Conservation (phyloP, 352 stramenopile genomes). For the Globisporangium megalacanthum region DNA sequence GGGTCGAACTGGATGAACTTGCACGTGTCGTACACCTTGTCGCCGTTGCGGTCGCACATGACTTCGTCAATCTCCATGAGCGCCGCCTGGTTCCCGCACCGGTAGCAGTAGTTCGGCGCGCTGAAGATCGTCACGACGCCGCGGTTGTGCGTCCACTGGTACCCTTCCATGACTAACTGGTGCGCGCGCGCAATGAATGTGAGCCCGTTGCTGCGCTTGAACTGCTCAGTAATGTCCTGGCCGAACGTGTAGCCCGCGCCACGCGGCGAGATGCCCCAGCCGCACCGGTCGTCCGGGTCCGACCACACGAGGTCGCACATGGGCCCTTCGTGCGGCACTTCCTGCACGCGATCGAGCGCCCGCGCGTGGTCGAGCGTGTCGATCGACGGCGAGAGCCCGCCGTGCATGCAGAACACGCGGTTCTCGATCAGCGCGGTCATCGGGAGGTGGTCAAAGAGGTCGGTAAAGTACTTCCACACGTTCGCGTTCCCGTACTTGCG, state of each 20-base stretch:
- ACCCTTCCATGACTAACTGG: constrained; percentile 93
- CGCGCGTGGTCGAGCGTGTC: constrained; percentile 85
- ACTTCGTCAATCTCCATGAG: constrained; percentile 94
- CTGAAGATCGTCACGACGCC: constrained; percentile 91
- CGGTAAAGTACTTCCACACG: constrained; percentile 90
- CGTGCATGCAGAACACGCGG: constrained; percentile 89
- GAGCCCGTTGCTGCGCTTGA: constrained; percentile 86
- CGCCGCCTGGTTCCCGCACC: constrained; percentile 94
- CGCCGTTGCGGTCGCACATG: constrained; percentile 80
- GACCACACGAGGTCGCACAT: constrained; percentile 90
- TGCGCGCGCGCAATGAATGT: constrained; percentile 85
- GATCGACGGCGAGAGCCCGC: constrained; percentile 83
- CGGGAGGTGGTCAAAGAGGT: constrained; percentile 84
- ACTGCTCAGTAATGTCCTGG: constrained; percentile 87
- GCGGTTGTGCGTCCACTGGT: constrained; percentile 91
- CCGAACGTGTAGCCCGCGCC: constrained; percentile 86
- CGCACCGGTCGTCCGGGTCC: constrained; percentile 82
- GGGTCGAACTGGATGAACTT: constrained; percentile 92
- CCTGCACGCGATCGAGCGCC: constrained; percentile 78
- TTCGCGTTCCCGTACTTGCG: constrained; percentile 81
- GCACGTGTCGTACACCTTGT: constrained; percentile 90
- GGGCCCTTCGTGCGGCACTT: constrained; percentile 82
- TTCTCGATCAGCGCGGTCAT: constrained; percentile 89
- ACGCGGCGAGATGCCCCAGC: constrained; percentile 84
- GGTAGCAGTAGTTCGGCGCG: constrained; percentile 94